Evolutionary conservation across 768 basidiomycete species (phyloP), one percentile per base, ranked within the genome.

Genomic region (Naganishia antarctica): DNA sequence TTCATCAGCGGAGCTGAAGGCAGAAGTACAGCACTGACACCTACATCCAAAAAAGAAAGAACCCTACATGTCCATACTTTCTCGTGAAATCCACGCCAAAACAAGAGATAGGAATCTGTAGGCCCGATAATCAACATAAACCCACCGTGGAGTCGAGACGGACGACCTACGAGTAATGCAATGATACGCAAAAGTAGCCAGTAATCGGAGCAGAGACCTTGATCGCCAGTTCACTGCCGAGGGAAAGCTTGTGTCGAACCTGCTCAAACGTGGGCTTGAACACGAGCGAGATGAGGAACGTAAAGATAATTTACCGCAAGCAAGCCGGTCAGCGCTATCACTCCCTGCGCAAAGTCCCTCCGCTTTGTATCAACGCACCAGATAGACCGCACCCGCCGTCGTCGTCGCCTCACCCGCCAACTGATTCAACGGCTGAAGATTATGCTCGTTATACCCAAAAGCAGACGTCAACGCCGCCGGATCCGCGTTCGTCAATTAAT

Each of bases 21-120:
- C n/a, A n/a, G n/a, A n/a, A n/a, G n/a, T n/a, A n/a, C n/a, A n/a
- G n/a, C n/a, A n/a, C n/a, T n/a, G n/a, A n/a, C n/a, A 68, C 68
- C 18, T 21, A 64, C 69, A 71, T 63, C 77, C 77, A 78, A 66
- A 75, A 78, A 13, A 77, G 40, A 28, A 72, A 68, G 65, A 77
- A 78, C 25, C 76, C 76, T 37, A 70, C 71, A 26, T 70, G 51
- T 1, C 74, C 73, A 48, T 68, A 75, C 48, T 69, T 67, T 23
- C 71, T 48, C 29, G 62, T 68, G 62, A 77, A 76, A 44, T 69
- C 50, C 29, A 76, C 70, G 1, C 65, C 45, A 60, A 76, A 78
- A 75, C 78, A 29, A 76, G 46, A 0, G 74, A 74, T 29, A 78
- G 71, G 32, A 78, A 68, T 8, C 64, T 65, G n/a, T 26, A 7